A percentile compares a stretch with the other conserved stretches of the same genome.
phyloP scores from a whole-genome alignment of 2,329 filamentous ascomycete species.

The Berkeleyomyces basicola region DNA sequence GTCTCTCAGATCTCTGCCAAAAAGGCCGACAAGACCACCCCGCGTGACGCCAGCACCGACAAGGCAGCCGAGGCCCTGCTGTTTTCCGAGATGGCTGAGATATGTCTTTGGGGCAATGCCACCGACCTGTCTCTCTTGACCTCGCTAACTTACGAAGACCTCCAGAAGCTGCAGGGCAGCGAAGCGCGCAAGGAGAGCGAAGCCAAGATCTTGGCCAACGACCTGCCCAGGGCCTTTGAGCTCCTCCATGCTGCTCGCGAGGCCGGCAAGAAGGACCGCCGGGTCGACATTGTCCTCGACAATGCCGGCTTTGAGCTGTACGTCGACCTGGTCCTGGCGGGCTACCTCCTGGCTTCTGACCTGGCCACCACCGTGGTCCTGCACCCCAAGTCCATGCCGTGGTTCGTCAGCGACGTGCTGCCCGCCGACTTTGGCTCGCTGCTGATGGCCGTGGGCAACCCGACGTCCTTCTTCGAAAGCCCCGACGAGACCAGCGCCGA shows the following conservation, averaged over 20 bases:
- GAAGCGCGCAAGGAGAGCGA: constrained; percentile 73
- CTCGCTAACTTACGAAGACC: constrained; percentile 82
- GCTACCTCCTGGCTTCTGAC: constrained; percentile 69
- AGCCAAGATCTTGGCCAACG: constrained; percentile 82
- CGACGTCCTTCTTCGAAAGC: constrained; percentile 62
- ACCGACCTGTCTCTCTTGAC: constrained; percentile 87
- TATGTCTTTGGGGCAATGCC: constrained; percentile 93
- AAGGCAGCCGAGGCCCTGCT: constrained; percentile 56
- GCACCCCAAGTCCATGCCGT: constrained; percentile 88
- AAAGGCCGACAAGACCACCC: constrained; percentile 36
- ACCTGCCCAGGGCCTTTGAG: constrained; percentile 57
- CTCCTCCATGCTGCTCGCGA: constrained; percentile 48
- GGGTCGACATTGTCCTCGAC: constrained; percentile 88
- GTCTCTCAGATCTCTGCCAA: constrained; percentile 32
- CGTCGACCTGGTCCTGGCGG: constrained; percentile 82
- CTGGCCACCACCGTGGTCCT: constrained; percentile 77
- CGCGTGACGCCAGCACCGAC: constrained; percentile 17
- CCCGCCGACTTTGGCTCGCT: constrained; percentile 74
- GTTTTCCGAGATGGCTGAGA: constrained; percentile 88
- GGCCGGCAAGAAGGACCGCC: constrained; percentile 21
- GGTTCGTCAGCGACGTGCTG: constrained; percentile 94
- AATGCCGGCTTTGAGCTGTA: constrained; percentile 96
- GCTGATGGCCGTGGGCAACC: constrained; percentile 60
- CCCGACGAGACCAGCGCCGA: constrained; percentile 43
- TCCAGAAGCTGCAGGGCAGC: constrained; percentile 87